phyloP scores from a whole-genome alignment of 768 basidiomycete genomes.

The Podaxis carcinomalis region DNA sequence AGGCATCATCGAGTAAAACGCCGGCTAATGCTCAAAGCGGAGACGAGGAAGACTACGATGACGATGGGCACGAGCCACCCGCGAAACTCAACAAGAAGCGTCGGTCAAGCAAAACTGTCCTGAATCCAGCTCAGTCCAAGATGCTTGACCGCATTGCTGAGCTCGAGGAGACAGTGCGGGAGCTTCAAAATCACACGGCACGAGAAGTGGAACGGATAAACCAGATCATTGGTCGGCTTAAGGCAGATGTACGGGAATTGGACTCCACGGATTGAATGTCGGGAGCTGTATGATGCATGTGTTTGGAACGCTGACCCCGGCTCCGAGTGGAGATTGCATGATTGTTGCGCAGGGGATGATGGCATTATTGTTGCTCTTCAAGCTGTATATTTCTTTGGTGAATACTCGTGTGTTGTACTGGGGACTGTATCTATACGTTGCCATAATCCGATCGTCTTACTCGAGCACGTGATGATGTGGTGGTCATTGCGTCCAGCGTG shows the following conservation, averaged over 20 bases:
- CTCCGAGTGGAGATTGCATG: background rate
- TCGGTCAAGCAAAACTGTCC: conserved; percentile 26
- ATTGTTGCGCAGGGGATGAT: background rate
- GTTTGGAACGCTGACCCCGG: background rate
- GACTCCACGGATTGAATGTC: conserved; percentile 13
- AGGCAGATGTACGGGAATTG: conserved; percentile 29
- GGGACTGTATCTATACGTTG: background rate
- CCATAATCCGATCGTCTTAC: background rate
- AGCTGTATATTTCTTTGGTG: conserved; percentile 7
- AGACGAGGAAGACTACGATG: conserved; percentile 31
- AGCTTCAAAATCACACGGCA: conserved; percentile 26
- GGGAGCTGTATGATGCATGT: background rate
- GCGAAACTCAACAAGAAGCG: conserved; percentile 29
- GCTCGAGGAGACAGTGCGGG: conserved; percentile 30
- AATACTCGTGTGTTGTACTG: background rate
- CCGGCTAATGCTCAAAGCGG: conserved; percentile 18
- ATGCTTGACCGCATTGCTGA: conserved; percentile 30
- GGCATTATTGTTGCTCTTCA: conserved; percentile 6
- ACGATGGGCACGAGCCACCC: conserved; percentile 26
- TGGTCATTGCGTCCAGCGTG: background rate
- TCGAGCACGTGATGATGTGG: conserved; percentile 5
- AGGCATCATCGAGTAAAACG: conserved; percentile 20
- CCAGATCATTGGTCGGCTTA: conserved; percentile 23
- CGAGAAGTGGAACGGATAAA: conserved; percentile 33
- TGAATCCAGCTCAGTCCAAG: conserved; percentile 24